These are phyloP conservation scores for Tetrastigma voinierianum DNA, from an alignment of 164 flowering plant species.

Conservation along the genomic window DNA sequence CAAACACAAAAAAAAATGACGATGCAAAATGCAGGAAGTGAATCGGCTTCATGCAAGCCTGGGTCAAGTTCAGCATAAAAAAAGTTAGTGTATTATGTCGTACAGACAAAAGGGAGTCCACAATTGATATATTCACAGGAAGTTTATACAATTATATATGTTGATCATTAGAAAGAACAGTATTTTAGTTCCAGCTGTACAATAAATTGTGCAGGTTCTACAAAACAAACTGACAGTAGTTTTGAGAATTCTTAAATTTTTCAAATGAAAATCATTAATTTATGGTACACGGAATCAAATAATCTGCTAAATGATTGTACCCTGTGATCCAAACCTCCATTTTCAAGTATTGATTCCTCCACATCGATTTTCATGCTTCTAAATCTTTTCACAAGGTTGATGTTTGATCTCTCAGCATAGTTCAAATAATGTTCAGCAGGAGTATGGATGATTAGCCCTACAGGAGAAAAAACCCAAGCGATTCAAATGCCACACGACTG, in stretches of 20 bases:
- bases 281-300: not conserved
- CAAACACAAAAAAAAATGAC: too few species aligned
- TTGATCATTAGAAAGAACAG: not conserved
- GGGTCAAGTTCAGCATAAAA: too few species aligned
- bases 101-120: too few species aligned
- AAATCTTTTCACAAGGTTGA: slow-evolving; percentile 60
- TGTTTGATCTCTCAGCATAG: slow-evolving; percentile 42
- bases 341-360: slow-evolving; percentile 57
- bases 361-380: too few species aligned
- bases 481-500: not conserved
- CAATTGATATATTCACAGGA: too few species aligned
- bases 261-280: not conserved
- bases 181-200: not conserved
- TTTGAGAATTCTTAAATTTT: not conserved
- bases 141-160: not conserved
- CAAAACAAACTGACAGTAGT: not conserved
- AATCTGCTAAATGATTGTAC: slow-evolving; percentile 11
- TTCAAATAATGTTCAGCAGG: slow-evolving; percentile 52
- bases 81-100: too few species aligned
- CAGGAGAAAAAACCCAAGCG: not conserved
- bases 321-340: slow-evolving; percentile 51
- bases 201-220: too few species aligned
- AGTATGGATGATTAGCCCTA: slow-evolving; percentile 52
- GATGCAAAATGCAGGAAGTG: too few species aligned
- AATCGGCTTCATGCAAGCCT: too few species aligned